A percentile compares a stretch with the other conserved stretches of the same genome.
Conservation (phyloP, 805 yeast genomes). For the Schwanniomyces vanrijiae region DNA sequence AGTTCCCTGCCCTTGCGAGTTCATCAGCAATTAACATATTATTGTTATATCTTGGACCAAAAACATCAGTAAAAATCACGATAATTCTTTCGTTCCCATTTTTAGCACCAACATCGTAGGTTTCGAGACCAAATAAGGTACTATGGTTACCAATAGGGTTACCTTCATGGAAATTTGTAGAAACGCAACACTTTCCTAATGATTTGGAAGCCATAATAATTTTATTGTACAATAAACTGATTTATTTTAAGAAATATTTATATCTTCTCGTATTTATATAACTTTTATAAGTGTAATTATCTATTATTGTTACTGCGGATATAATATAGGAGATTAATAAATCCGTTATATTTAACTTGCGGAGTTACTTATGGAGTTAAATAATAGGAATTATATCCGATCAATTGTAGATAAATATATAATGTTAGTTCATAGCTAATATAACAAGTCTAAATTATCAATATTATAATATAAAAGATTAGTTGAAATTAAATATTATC, state of each 20-base stretch:
- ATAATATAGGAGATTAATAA: too few species aligned
- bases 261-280: not conserved
- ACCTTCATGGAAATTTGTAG: conserved; percentile 26
- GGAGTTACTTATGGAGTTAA: too few species aligned
- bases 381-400: too few species aligned
- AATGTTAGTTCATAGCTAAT: too few species aligned
- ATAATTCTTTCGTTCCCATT: conserved; percentile 17
- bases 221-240: not conserved
- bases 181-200: conserved; percentile 20
- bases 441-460: too few species aligned
- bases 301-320: too few species aligned
- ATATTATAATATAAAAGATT: too few species aligned
- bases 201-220: conserved; percentile 13
- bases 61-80: conserved; percentile 29
- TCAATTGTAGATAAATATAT: too few species aligned
- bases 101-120: conserved; percentile 26
- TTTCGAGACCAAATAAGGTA: conserved; percentile 22
- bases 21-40: conserved; percentile 28
- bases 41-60: conserved; percentile 28
- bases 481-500: too few species aligned
- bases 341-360: too few species aligned
- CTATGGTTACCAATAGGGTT: conserved; percentile 21
- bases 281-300: too few species aligned
- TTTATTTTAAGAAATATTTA: too few species aligned
- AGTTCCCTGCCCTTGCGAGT: conserved; percentile 11